Percentiles rank a stretch among this genome's conserved stretches.
Evolutionary conservation across 352 stramenopile genomes (phyloP).

Genomic region (Blastocystis sp.): DNA sequence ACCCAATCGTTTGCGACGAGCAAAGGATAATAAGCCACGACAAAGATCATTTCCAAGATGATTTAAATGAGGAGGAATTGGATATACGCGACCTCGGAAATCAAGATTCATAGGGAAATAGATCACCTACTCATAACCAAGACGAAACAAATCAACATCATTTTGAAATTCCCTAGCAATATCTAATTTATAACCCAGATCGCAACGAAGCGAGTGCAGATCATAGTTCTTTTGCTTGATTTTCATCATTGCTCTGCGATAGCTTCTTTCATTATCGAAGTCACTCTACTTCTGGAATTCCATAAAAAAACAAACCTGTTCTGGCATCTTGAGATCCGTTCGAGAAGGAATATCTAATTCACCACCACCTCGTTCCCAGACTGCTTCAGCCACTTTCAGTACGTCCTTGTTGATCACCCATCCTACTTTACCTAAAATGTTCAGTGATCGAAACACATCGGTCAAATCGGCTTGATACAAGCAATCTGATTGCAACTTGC

Average conservation of each 20-base stretch:
- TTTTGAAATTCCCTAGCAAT: conserved; percentile 89
- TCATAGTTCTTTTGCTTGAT: conserved; percentile 70
- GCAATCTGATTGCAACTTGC: conserved; percentile 65
- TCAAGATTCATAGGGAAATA: conserved; percentile 99
- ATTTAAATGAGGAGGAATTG: conserved; percentile 94
- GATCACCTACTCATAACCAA: conserved; percentile 71
- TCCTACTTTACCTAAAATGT: conserved; percentile 72
- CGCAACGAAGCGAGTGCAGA: conserved; percentile 86
- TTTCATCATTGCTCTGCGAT: not conserved
- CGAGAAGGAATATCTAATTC: conserved; percentile 85
- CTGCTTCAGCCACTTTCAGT: conserved; percentile 79
- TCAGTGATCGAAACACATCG: conserved; percentile 32
- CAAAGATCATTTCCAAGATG: conserved; percentile 97
- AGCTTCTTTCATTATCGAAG: conserved; percentile 69
- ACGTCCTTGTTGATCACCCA: conserved; percentile 91
- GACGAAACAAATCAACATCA: conserved; percentile 68
- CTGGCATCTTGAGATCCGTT: conserved; percentile 70
- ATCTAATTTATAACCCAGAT: conserved; percentile 87
- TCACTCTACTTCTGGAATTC: conserved; percentile 72
- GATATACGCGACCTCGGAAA: conserved; percentile 94
- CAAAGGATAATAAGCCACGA: conserved; percentile 88
- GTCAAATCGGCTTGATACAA: conserved; percentile 55
- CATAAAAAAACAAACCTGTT: conserved; percentile 50
- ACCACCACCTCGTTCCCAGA: conserved; percentile 81
- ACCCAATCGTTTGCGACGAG: conserved; percentile 85